These are phyloP conservation scores for Citrus mangshanensis DNA, from an alignment of 345 rosid species.

Conservation along the genomic window DNA sequence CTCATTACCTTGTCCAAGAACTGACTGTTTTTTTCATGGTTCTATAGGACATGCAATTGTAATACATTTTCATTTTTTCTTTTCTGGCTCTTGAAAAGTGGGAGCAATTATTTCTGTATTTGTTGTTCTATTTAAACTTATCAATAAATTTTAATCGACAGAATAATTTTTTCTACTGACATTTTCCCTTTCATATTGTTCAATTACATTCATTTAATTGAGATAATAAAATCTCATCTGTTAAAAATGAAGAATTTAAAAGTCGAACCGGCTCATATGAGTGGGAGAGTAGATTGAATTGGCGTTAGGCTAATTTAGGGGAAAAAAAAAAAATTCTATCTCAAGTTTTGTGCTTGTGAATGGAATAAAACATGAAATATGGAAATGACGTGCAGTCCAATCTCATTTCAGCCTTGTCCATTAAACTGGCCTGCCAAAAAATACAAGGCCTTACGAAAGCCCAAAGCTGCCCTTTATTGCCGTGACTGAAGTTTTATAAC, in stretches of 20 bases:
- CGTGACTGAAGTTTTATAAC: not conserved
- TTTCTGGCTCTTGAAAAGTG: not conserved
- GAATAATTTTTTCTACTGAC: not conserved
- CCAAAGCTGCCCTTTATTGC: not conserved
- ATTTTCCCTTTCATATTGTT: not conserved
- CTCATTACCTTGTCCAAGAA: constrained; percentile 12
- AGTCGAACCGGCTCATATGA: too few relatives aligned
- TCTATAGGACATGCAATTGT: constrained; percentile 3
- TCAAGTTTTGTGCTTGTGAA: too few relatives aligned
- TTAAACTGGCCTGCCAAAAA: not conserved
- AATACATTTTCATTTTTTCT: not conserved
- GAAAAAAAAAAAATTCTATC: too few relatives aligned
- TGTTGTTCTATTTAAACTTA: not conserved
- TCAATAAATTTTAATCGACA: not conserved
- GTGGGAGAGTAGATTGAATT: too few relatives aligned
- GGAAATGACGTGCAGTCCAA: not conserved
- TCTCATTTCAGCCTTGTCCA: not conserved
- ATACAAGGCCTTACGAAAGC: not conserved
- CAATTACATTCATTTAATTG: not conserved
- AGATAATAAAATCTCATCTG: too few relatives aligned
- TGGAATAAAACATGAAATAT: too few relatives aligned
- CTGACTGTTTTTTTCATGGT: constrained; percentile 10
- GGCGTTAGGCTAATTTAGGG: too few relatives aligned
- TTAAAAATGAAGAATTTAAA: too few relatives aligned
- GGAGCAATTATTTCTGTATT: not conserved